Conservation (phyloP, 1,139 yeast species). For the Magnusiomyces fungicola region DNA sequence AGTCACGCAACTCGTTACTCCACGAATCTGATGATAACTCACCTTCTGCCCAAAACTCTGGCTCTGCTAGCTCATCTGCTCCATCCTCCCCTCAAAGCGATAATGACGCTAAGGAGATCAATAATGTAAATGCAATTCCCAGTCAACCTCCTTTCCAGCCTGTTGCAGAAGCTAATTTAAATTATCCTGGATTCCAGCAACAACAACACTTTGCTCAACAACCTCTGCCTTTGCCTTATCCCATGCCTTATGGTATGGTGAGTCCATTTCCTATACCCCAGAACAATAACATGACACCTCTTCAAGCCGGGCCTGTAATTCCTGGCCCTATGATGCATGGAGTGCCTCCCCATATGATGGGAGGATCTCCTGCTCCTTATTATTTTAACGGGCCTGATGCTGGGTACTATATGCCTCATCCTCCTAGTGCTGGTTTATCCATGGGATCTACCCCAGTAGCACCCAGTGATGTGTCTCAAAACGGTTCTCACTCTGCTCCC, state of each 20-base stretch:
- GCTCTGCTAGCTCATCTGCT: not conserved
- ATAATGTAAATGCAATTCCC: not conserved
- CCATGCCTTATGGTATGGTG: not conserved
- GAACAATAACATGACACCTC: not conserved
- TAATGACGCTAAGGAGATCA: not conserved
- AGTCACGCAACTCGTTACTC: constrained; percentile 2
- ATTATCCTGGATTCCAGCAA: no score
- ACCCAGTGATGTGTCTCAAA: constrained; percentile 15
- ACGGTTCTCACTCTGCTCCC: constrained; percentile 18
- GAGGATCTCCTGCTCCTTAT: not conserved
- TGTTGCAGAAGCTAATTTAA: not conserved
- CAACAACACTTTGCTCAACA: constrained; percentile 2
- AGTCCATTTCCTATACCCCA: constrained; percentile 4
- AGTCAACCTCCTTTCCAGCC: not conserved
- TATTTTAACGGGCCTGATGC: not conserved
- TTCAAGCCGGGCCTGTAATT: no score
- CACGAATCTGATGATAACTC: constrained; percentile 1
- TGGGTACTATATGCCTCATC: not conserved
- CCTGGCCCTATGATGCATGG: not conserved
- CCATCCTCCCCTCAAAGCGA: constrained; percentile 1
- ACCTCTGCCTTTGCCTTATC: not conserved
- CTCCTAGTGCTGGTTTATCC: not conserved
- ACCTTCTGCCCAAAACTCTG: not conserved
- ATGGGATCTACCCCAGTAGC: constrained; percentile 1
- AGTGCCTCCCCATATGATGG: not conserved